These are phyloP conservation scores for Pleurostoma richardsiae DNA, from an alignment of 2,329 filamentous ascomycete genomes.

Conservation along the genomic window DNA sequence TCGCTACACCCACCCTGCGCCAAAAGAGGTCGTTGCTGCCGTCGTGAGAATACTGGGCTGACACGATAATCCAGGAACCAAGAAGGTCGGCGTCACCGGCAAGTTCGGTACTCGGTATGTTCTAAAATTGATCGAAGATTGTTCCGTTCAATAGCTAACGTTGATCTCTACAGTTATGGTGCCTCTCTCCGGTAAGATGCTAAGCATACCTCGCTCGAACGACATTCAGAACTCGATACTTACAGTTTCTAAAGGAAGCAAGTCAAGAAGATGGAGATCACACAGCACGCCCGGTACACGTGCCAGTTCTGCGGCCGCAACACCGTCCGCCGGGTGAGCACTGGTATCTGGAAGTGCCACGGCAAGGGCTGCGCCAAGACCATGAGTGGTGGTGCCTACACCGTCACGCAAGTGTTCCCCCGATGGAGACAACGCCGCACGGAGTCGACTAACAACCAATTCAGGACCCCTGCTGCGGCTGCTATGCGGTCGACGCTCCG, in stretches of 20 bases:
- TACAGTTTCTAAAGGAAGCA: constrained; percentile 56
- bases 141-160: constrained; percentile 14
- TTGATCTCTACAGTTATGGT: constrained; percentile 69
- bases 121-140: no score
- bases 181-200: constrained; percentile 70
- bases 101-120: constrained; percentile 92
- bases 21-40: no score
- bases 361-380: constrained; percentile 83
- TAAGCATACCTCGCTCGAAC: no score
- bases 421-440: neutral
- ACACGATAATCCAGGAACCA: constrained; percentile 50
- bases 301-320: constrained; percentile 99
- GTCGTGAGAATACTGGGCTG: no score
- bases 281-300: constrained; percentile 93
- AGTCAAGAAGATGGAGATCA: constrained; percentile 99
- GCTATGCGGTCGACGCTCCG: constrained; percentile 95
- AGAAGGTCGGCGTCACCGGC: constrained; percentile 98
- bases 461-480: constrained; percentile 84
- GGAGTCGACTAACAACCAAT: no score
- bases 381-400: constrained; percentile 89
- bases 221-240: no score
- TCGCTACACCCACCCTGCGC: no score
- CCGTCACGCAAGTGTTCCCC: constrained; percentile 80
- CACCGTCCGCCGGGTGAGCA: constrained; percentile 83
- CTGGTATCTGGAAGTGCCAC: constrained; percentile 97